Percentiles rank a stretch among this genome's conserved stretches.
Evolutionary conservation across 2,329 filamentous ascomycete genomes (phyloP).

Genomic region (Nigrospora oryzae): DNA sequence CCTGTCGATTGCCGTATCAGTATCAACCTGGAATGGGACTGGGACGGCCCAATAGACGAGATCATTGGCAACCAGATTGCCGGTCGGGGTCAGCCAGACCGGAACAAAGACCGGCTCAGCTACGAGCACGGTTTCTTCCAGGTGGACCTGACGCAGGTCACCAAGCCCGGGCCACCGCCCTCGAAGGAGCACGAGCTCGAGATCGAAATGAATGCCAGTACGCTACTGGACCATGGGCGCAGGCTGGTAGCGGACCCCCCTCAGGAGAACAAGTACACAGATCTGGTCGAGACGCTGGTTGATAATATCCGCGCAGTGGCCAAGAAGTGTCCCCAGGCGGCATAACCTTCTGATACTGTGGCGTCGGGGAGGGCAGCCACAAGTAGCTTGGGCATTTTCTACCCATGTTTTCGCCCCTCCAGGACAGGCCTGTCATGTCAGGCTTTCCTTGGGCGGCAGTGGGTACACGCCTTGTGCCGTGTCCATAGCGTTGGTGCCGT

Average conservation of each 20-base stretch:
- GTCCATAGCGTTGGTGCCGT: too few relatives aligned
- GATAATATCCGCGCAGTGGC: constrained; percentile 62
- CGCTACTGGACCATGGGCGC: constrained; percentile 58
- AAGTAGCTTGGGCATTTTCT: too few relatives aligned
- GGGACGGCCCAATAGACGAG: constrained; percentile 58
- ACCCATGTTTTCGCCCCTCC: too few relatives aligned
- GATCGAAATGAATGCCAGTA: constrained; percentile 59
- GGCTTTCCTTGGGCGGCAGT: too few relatives aligned
- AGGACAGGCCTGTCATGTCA: too few relatives aligned
- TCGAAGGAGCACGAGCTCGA: constrained; percentile 73
- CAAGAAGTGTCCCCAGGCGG: constrained; percentile 10
- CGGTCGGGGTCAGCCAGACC: constrained; percentile 42
- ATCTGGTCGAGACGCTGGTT: constrained; percentile 64
- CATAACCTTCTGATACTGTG: too few relatives aligned
- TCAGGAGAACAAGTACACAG: constrained; percentile 49
- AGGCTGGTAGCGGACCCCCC: constrained; percentile 37
- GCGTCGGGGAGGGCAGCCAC: too few relatives aligned
- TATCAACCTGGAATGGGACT: constrained; percentile 89
- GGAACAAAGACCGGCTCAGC: constrained; percentile 83
- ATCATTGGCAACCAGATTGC: constrained; percentile 31
- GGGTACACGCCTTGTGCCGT: too few relatives aligned
- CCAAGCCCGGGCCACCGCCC: constrained; percentile 34
- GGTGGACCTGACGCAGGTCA: constrained; percentile 89
- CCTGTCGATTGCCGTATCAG: constrained; percentile 88
- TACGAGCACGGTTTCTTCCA: constrained; percentile 85